These are phyloP conservation scores for Selaginella moellendorffii DNA, from an alignment of 75 land plant genomes.

Conservation along the genomic window DNA sequence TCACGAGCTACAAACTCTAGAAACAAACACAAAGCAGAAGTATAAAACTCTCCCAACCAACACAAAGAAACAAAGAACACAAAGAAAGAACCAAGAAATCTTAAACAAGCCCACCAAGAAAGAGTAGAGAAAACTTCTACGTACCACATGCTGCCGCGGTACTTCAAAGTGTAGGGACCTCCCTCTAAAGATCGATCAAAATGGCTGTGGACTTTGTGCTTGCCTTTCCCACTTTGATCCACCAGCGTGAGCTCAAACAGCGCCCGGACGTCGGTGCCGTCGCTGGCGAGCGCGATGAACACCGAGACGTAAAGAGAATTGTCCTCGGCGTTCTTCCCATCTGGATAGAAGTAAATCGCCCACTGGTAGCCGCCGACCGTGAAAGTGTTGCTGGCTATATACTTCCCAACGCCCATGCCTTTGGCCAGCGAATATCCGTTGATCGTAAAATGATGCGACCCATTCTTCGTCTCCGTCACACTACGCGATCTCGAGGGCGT, in stretches of 20 bases:
- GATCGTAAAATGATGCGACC: constrained; percentile 7
- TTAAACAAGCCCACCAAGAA: neutral
- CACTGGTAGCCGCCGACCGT: neutral
- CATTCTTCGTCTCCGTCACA: constrained; percentile 8
- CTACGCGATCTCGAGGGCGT: neutral
- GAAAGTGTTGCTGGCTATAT: constrained; percentile 7
- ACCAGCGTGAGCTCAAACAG: constrained; percentile 4
- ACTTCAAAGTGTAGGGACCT: constrained; percentile 7
- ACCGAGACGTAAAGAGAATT: constrained; percentile 4
- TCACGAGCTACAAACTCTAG: too few relatives aligned
- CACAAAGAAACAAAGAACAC: neutral
- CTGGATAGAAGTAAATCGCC: constrained; percentile 7
- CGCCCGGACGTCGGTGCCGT: constrained; percentile 4
- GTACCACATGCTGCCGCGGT: constrained; percentile 7
- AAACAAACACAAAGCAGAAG: neutral
- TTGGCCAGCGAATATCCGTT: constrained; percentile 1
- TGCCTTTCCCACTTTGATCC: constrained; percentile 8
- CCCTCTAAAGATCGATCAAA: constrained; percentile 8
- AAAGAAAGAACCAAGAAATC: neutral
- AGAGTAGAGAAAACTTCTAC: neutral
- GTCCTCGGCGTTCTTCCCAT: constrained; percentile 8
- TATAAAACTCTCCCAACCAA: neutral
- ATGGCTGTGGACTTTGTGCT: constrained; percentile 7
- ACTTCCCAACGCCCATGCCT: constrained; percentile 9
- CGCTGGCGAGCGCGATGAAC: constrained; percentile 6